phyloP scores from a whole-genome alignment of 1,284 basidiomycete genomes.

The Cystobasidium pallidum region DNA sequence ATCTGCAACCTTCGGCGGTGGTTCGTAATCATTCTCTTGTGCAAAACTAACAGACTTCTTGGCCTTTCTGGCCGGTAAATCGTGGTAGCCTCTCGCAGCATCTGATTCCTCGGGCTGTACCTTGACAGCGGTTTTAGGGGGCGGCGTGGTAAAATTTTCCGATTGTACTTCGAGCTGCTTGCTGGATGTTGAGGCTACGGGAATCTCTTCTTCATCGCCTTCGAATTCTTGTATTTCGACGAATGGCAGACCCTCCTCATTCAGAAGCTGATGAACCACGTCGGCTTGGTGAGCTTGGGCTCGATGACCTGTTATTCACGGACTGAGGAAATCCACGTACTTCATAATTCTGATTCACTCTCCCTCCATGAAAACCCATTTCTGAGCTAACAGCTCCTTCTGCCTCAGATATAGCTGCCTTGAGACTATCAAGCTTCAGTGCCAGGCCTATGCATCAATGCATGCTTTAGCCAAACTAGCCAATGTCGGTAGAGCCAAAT shows the following conservation, averaged over 20 bases:
- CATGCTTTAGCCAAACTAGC: background rate
- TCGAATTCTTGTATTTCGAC: slow-evolving; percentile 43
- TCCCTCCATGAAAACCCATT: slow-evolving; percentile 37
- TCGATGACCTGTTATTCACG: background rate
- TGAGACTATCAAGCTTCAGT: slow-evolving; percentile 21
- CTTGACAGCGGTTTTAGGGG: background rate
- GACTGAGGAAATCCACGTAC: background rate
- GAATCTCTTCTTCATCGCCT: slow-evolving; percentile 19
- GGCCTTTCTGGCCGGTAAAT: background rate
- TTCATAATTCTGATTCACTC: slow-evolving; percentile 39
- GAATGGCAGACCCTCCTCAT: slow-evolving; percentile 43
- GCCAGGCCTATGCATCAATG: background rate
- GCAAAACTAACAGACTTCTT: slow-evolving; percentile 6
- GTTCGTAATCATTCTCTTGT: background rate
- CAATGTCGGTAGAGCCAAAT: background rate
- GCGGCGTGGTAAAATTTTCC: background rate
- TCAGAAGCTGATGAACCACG: too few relatives aligned
- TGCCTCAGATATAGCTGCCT: slow-evolving; percentile 25
- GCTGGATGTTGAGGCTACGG: background rate
- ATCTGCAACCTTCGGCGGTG: background rate
- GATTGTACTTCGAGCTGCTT: background rate
- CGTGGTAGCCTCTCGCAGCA: background rate
- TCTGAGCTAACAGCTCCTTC: slow-evolving; percentile 30
- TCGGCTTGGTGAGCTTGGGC: background rate
- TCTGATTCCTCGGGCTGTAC: background rate